A percentile compares a stretch with the other conserved stretches of the same genome.
These are phyloP conservation scores for Recurvomyces mirabilis DNA, from an alignment of 495 filamentous ascomycete species.

Conservation along the genomic window DNA sequence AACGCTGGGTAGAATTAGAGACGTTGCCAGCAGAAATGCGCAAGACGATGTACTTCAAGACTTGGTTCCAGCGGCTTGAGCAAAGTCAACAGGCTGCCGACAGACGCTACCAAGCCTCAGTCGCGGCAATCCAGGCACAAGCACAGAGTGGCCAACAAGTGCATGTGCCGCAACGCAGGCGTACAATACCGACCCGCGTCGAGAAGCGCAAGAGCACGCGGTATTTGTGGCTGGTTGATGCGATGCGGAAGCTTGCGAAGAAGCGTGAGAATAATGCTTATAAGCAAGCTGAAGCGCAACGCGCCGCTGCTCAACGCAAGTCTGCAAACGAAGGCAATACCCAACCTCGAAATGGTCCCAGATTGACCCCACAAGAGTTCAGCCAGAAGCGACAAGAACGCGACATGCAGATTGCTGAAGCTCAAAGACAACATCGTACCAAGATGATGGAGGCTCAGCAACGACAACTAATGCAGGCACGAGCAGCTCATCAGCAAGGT, in stretches of 20 bases:
- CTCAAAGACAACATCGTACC: constrained; percentile 55
- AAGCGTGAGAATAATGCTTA: constrained; percentile 75
- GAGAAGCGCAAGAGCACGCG: constrained; percentile 75
- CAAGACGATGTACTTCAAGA: constrained; percentile 83
- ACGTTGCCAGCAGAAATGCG: constrained; percentile 81
- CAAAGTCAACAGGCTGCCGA: constrained; percentile 56
- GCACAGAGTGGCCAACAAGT: constrained; percentile 45
- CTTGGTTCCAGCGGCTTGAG: constrained; percentile 71
- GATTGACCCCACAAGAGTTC: constrained; percentile 74
- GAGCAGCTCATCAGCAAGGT: constrained; percentile 8
- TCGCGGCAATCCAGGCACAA: constrained; percentile 42
- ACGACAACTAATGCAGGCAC: constrained; percentile 14
- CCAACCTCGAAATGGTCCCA: constrained; percentile 28
- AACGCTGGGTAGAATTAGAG: constrained; percentile 85
- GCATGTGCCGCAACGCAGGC: constrained; percentile 49
- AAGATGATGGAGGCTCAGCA: constrained; percentile 47
- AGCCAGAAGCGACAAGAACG: constrained; percentile 78
- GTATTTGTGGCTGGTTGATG: constrained; percentile 79
- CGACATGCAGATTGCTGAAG: constrained; percentile 65
- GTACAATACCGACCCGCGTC: constrained; percentile 64
- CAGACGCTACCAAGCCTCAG: constrained; percentile 48
- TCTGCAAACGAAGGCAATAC: constrained; percentile 25
- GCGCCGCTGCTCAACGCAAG: constrained; percentile 29
- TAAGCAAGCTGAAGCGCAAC: constrained; percentile 64
- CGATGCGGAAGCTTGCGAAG: constrained; percentile 89